Evolutionary conservation across 2,329 filamentous ascomycete species (phyloP).

Genomic region (Phialophora chinensis): DNA sequence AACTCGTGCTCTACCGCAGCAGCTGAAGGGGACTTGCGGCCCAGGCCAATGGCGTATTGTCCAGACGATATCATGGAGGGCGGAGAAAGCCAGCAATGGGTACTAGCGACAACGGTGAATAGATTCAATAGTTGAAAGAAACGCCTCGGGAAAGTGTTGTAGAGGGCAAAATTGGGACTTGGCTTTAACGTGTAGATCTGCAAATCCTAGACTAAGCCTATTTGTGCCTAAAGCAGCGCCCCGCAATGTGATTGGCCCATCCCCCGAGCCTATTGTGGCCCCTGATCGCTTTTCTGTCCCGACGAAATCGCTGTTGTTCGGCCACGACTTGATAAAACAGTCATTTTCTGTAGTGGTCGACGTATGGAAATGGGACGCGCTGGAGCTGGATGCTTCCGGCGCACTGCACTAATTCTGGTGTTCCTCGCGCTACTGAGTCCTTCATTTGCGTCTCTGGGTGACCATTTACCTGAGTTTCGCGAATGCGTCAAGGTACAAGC

Average conservation of each 20-base stretch:
- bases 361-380: background rate
- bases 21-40: too few relatives aligned
- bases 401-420: background rate
- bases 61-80: too few relatives aligned
- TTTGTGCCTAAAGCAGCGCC: background rate
- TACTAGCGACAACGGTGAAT: too few relatives aligned
- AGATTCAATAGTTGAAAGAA: too few relatives aligned
- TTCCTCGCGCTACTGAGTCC: conserved; percentile 1
- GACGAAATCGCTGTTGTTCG: background rate
- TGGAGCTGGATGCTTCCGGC: conserved; percentile 1
- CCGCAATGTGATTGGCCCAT: background rate
- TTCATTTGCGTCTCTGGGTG: conserved; percentile 74
- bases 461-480: conserved; percentile 83
- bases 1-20: too few relatives aligned
- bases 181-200: too few relatives aligned
- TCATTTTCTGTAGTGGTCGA: background rate
- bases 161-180: too few relatives aligned
- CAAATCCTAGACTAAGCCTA: background rate
- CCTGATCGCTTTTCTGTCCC: background rate
- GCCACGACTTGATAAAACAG: background rate
- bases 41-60: too few relatives aligned
- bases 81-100: too few relatives aligned
- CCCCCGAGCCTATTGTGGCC: background rate
- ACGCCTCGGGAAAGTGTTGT: too few relatives aligned
- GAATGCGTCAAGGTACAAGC: conserved; percentile 77